phyloP scores from a whole-genome alignment of 148 eudicot genomes.

The Beta vulgaris region DNA sequence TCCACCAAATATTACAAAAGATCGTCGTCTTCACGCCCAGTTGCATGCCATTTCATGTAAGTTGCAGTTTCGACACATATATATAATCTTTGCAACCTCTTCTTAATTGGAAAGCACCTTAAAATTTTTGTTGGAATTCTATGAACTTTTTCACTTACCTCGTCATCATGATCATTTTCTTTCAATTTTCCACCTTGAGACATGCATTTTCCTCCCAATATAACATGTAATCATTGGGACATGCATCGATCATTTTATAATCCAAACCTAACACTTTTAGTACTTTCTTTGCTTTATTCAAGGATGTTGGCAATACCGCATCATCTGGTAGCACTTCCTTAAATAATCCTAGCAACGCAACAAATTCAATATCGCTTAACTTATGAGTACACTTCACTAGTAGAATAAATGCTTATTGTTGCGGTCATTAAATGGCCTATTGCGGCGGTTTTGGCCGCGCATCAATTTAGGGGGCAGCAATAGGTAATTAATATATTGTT shows the following conservation, averaged over 20 bases:
- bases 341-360: not conserved
- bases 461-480: no score
- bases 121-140: constrained; percentile 1
- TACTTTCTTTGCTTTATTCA: not conserved
- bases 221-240: not conserved
- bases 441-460: no score
- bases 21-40: not conserved
- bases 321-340: not conserved
- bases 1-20: not conserved
- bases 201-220: not conserved
- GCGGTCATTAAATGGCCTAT: no score
- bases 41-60: constrained; percentile 8
- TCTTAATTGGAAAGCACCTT: constrained; percentile 1
- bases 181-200: not conserved
- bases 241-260: not conserved
- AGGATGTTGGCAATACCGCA: not conserved
- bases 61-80: not conserved
- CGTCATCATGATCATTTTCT: not conserved
- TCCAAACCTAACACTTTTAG: not conserved
- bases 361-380: not conserved
- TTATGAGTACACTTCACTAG: not conserved
- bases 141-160: not conserved
- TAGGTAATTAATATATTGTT: no score
- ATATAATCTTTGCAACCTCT: not conserved
- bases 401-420: no score